Base-by-base conservation (phyloP, 2,329 filamentous ascomycete genomes). In the Rhynchosporium secalis region DNA sequence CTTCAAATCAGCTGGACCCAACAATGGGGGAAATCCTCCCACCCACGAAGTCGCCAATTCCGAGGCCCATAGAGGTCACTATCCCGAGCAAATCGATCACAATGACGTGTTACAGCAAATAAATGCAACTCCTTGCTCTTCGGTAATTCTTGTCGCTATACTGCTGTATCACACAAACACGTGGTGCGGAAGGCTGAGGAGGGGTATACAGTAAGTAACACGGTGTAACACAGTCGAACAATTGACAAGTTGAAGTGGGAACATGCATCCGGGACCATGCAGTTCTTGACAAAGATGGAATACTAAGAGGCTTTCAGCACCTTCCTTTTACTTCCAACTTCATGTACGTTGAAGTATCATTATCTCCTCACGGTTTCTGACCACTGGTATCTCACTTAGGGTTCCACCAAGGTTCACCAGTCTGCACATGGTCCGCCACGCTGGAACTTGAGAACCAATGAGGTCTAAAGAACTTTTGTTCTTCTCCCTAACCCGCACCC, bases 351-450 rank as follows among this genome's bases (percentile, higher is more conserved):
- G 54, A 56, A 13, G 33, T 56, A 45, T 56, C 40, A 46, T 20
- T 33, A 56, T 56, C 26, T 56, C n/a, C 31, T 45, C 41, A 26
- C 33, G 29, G 28, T 28, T 40, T 41, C 52, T 56, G 26, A 40
- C 54, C 54, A 56, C 54, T 56, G 29, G 40, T 31, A 45, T 40
- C 5, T 40, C 40, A 33, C 10, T 13, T 46, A 45, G 26, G 43
- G 54, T 56, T 33, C 33, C 41, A 56, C 40, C 28, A 43, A 36
- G 43, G 40, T 56, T 56, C 38, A 31, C 31, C 52, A 20, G 38
- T 26, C 54, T 56, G 54, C 54, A 46, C 26, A 45, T 45, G 54
- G 15, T 28, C 52, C 52, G 38, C 52, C 31, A 29, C 33, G 33
- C 51, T 54, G 36, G 33, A 13, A 54, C 33, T 28, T 20, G 36